Evolutionary conservation across 176 grass and related monocot genomes (phyloP), one percentile per base, ranked within the genome.

Genomic region (Oryza rufipogon): DNA sequence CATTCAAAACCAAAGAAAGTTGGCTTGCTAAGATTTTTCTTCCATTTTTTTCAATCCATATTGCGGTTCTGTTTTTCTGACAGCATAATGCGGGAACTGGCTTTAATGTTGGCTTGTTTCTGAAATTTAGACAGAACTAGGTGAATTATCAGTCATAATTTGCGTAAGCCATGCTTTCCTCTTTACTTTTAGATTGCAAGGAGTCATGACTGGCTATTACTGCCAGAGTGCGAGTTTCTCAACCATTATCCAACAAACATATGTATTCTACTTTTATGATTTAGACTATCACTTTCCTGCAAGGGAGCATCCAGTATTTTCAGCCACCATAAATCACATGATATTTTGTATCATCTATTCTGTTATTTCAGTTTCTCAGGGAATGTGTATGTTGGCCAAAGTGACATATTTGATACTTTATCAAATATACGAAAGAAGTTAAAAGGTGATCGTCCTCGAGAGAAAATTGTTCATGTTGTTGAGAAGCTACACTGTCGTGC

Each of bases 401-500:
- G 58, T 67, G 89, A 91, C 45, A 90, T 95, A 76, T 95, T 94
- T 89, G 77, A 87, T 54, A 79, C 65, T 60, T 54, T 98, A 70
- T 91, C 93, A 77, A 90, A 90, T 75, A 87, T 95, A 90, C 87
- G 96, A 52, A 91, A 85, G 66, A 95, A 95, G 87, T 70, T 98
- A 82, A 91, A 85, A 54, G 96, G 96, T 42, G 83, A 93, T 17
- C 80, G 83, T 13, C 89, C 93, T 49, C 71, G 71, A 38, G 96
- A 95, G 82, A 98, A 94, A 90, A 91, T 98, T 45, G 91, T 95
- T 39, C 96, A 98, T 92, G 87, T 98, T n/a, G 83, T 95, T 7
- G 91, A 98, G 84, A 98, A 95, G 81, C 91, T 95, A 64, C 89
- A 92, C 58, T 98, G 93, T 38, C 91, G 90, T 20, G 45, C 86